Percentiles rank a stretch among this genome's conserved stretches.
These are phyloP conservation scores for Podospora conica DNA, from an alignment of 495 filamentous ascomycete species.

Conservation along the genomic window DNA sequence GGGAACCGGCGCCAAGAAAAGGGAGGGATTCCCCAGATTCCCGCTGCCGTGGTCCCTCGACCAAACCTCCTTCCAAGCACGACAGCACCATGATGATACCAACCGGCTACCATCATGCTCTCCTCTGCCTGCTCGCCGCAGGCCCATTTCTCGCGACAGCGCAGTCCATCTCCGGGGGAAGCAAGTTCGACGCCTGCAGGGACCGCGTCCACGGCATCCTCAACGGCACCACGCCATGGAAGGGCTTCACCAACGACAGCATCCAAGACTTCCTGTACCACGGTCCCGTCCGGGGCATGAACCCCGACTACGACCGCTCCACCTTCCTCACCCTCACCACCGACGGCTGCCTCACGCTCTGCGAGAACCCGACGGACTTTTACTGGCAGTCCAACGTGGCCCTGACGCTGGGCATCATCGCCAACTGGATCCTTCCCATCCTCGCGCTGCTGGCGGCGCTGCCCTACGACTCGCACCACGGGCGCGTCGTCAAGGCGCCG, in stretches of 20 bases:
- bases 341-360: constrained; percentile 14
- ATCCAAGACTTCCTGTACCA: background rate
- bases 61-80: too few relatives aligned
- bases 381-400: constrained; percentile 6
- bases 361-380: constrained; percentile 15
- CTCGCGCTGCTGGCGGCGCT: constrained; percentile 15
- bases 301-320: background rate
- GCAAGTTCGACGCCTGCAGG: background rate
- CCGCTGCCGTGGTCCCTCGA: background rate
- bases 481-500: background rate
- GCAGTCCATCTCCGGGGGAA: background rate
- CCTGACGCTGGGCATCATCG: constrained; percentile 9
- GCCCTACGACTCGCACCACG: constrained; percentile 17
- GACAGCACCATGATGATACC: background rate
- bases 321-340: background rate
- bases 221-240: background rate
- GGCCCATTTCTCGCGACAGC: background rate
- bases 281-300: background rate
- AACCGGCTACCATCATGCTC: background rate
- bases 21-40: background rate
- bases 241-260: background rate
- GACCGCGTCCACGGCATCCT: background rate
- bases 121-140: background rate
- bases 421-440: constrained; percentile 21
- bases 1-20: background rate